Percentiles rank a stretch among this genome's conserved stretches.
These are phyloP conservation scores for Colletotrichum tanaceti DNA, from an alignment of 2,329 filamentous ascomycete genomes.

Conservation along the genomic window DNA sequence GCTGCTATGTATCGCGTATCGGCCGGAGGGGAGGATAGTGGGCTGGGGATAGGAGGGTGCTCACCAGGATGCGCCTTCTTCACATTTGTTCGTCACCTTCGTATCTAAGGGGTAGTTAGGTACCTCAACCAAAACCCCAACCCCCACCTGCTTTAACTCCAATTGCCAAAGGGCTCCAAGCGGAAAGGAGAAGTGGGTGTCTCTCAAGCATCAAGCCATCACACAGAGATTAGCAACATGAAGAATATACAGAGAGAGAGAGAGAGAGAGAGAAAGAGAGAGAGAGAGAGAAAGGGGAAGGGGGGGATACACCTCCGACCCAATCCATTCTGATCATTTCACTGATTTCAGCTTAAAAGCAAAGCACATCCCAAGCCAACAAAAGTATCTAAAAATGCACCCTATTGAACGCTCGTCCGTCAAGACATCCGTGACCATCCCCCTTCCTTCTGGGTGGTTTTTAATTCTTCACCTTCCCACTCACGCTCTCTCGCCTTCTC, in stretches of 20 bases:
- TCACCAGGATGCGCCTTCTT: conserved; percentile 19
- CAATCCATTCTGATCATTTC: conserved; percentile 1
- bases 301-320: background rate
- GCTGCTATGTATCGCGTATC: conserved; percentile 24
- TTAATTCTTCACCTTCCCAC: conserved; percentile 39
- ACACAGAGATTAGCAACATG: background rate
- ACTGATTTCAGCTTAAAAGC: conserved; percentile 4
- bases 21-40: conserved; percentile 1
- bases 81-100: conserved; percentile 8
- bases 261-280: too few relatives aligned
- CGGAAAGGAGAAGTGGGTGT: background rate
- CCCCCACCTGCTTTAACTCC: conserved; percentile 31
- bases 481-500: background rate
- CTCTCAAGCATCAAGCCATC: conserved; percentile 4
- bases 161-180: conserved; percentile 1
- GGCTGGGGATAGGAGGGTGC: background rate
- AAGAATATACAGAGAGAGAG: background rate
- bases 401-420: conserved; percentile 31
- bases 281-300: background rate
- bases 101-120: conserved; percentile 1
- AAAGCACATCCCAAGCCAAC: conserved; percentile 10
- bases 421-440: conserved; percentile 29
- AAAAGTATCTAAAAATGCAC: conserved; percentile 21
- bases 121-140: conserved; percentile 12
- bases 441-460: conserved; percentile 16